Percentiles rank a stretch among this genome's conserved stretches.
phyloP scores from a whole-genome alignment of 2,329 filamentous ascomycete genomes.

The Calonectria pauciramosa region DNA sequence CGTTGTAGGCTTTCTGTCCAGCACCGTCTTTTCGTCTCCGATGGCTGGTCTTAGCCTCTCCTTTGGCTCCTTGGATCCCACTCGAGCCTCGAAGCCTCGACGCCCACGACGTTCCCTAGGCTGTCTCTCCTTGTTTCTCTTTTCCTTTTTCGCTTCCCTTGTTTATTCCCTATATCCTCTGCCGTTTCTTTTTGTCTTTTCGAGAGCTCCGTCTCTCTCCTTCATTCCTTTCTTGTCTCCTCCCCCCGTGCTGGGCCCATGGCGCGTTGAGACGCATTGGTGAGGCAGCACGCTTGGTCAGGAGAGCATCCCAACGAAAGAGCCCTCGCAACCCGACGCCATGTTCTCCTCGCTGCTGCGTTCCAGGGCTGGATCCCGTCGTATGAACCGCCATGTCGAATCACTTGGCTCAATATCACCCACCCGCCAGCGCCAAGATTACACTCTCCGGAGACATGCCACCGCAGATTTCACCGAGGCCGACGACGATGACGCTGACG shows the following conservation, averaged over 20 bases:
- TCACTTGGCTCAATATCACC: constrained; percentile 49
- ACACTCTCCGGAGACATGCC: constrained; percentile 60
- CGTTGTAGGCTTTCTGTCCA: constrained; percentile 14
- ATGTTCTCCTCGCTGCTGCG: constrained; percentile 56
- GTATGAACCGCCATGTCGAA: constrained; percentile 47
- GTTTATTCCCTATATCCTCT: constrained; percentile 25
- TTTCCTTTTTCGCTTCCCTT: constrained; percentile 20
- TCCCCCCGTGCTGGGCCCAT: constrained; percentile 34
- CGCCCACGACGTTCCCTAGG: constrained; percentile 37
- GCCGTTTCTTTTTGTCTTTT: neutral
- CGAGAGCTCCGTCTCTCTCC: constrained; percentile 34
- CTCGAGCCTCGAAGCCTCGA: constrained; percentile 39
- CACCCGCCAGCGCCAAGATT: constrained; percentile 45
- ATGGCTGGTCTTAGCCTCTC: constrained; percentile 41
- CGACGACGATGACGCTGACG: constrained; percentile 65
- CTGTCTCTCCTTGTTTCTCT: constrained; percentile 24
- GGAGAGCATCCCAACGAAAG: constrained; percentile 21
- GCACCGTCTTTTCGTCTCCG: constrained; percentile 24
- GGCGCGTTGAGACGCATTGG: constrained; percentile 44
- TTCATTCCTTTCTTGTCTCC: constrained; percentile 35
- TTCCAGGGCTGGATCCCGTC: constrained; percentile 51
- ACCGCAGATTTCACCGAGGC: constrained; percentile 76
- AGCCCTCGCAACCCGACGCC: constrained; percentile 36
- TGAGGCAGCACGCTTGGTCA: constrained; percentile 44
- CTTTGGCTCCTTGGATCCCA: constrained; percentile 25